Percentiles rank a stretch among this genome's conserved stretches.
Evolutionary conservation across 2,329 filamentous ascomycete species (phyloP).

Genomic region (Aphanocladium album): DNA sequence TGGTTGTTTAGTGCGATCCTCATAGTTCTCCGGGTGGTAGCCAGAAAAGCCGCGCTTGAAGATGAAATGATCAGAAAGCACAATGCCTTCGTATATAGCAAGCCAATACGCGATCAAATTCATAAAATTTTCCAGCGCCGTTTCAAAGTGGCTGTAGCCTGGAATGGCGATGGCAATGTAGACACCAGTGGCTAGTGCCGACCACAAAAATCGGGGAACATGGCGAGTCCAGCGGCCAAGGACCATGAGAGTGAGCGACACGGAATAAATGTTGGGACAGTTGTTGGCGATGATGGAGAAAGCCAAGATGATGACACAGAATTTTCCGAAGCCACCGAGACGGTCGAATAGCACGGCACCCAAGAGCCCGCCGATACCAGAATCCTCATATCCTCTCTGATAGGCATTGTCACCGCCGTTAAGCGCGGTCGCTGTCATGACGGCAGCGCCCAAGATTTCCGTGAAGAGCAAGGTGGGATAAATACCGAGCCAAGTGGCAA

Average conservation of each 20-base stretch:
- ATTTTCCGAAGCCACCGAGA: conserved; percentile 64
- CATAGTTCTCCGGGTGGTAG: conserved; percentile 56
- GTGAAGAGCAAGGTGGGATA: conserved; percentile 66
- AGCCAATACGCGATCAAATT: conserved; percentile 67
- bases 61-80: conserved; percentile 61
- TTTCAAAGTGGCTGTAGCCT: conserved; percentile 61
- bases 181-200: conserved; percentile 53
- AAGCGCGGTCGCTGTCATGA: conserved; percentile 53
- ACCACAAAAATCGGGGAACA: conserved; percentile 66
- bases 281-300: conserved; percentile 67
- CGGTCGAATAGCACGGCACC: conserved; percentile 58
- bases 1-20: conserved; percentile 53
- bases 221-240: conserved; percentile 52
- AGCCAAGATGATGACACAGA: conserved; percentile 63
- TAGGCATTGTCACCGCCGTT: conserved; percentile 13
- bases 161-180: conserved; percentile 68
- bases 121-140: conserved; percentile 67
- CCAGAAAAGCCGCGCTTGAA: conserved; percentile 58
- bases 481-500: conserved; percentile 62
- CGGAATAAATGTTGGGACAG: conserved; percentile 68
- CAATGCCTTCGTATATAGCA: conserved; percentile 65
- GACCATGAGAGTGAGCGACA: conserved; percentile 62
- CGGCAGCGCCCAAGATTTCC: conserved; percentile 65
- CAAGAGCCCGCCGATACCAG: conserved; percentile 61
- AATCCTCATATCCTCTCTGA: conserved; percentile 3